phyloP scores from a whole-genome alignment of 2,329 filamentous ascomycete genomes.

The Fusarium keratoplasticum region DNA sequence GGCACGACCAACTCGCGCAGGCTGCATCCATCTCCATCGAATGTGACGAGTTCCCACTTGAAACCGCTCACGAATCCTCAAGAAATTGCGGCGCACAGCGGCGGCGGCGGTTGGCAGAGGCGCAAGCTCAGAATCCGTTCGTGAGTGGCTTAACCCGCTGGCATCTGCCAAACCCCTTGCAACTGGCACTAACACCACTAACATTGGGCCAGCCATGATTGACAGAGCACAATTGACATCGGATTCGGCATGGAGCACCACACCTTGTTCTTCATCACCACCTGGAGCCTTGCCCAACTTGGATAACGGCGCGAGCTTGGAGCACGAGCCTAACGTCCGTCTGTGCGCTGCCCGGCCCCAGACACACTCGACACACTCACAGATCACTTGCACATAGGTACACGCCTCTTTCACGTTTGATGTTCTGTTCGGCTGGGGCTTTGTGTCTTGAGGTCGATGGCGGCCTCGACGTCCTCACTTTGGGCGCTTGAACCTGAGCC shows the following conservation, averaged over 20 bases:
- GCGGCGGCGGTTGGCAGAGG: conserved; percentile 15
- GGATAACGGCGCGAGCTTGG: conserved; percentile 32
- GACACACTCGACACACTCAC: conserved; percentile 27
- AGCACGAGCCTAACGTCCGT: conserved; percentile 39
- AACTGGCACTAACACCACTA: conserved; percentile 23
- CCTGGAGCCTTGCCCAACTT: conserved; percentile 38
- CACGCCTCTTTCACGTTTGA: conserved; percentile 30
- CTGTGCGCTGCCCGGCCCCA: conserved; percentile 37
- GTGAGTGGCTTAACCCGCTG: conserved; percentile 1
- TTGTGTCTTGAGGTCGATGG: conserved; percentile 14
- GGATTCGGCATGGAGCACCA: conserved; percentile 12
- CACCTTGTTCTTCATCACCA: conserved; percentile 27
- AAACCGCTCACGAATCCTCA: conserved; percentile 11
- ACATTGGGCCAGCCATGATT: conserved; percentile 16
- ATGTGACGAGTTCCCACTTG: neutral
- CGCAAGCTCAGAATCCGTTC: conserved; percentile 1
- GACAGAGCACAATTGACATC: conserved; percentile 11
- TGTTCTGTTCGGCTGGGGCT: conserved; percentile 24
- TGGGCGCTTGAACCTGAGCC: conserved; percentile 20
- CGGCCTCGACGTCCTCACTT: conserved; percentile 8
- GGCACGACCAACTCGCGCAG: neutral
- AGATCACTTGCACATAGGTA: conserved; percentile 13
- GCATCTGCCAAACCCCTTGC: conserved; percentile 37
- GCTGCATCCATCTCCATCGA: neutral
- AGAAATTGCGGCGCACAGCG: conserved; percentile 9